phyloP scores from a whole-genome alignment of 768 basidiomycete genomes.

The Hebeloma cylindrosporum region DNA sequence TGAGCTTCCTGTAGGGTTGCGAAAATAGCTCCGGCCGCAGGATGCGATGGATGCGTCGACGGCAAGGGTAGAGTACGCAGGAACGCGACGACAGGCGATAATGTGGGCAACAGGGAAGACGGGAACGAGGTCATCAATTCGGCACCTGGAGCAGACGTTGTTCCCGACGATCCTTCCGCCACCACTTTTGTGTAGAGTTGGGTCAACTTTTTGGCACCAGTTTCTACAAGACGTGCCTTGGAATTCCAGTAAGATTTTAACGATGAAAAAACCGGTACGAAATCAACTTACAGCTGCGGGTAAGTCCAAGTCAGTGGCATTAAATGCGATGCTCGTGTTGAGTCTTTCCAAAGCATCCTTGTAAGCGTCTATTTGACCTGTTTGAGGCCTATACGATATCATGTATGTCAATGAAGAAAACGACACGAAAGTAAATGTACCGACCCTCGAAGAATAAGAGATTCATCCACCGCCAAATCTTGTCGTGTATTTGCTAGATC shows the following conservation, averaged over 20 bases:
- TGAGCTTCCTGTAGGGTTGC: constrained; percentile 74
- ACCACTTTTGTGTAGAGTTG: constrained; percentile 85
- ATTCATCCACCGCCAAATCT: constrained; percentile 75
- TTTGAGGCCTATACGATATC: constrained; percentile 57
- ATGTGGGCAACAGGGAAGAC: constrained; percentile 46
- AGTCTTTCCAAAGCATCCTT: constrained; percentile 73
- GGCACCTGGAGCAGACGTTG: constrained; percentile 59
- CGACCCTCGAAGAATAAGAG: constrained; percentile 75
- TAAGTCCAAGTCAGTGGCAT: constrained; percentile 54
- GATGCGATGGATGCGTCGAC: constrained; percentile 81
- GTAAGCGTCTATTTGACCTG: constrained; percentile 62
- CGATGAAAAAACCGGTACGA: background rate
- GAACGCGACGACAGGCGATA: constrained; percentile 66
- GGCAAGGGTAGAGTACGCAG: constrained; percentile 74
- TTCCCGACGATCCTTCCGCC: constrained; percentile 81
- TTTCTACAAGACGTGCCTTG: constrained; percentile 74
- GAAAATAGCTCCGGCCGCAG: constrained; percentile 64
- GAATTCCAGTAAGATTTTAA: background rate
- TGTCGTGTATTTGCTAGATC: constrained; percentile 75
- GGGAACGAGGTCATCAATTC: constrained; percentile 60
- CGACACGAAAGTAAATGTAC: background rate
- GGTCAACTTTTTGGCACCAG: constrained; percentile 78
- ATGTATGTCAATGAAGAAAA: background rate
- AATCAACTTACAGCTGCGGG: constrained; percentile 48
- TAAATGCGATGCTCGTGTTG: constrained; percentile 79